Evolutionary conservation across 495 filamentous ascomycete genomes (phyloP), one percentile per base, ranked within the genome.

Genomic region (Talaromyces stipitatus): DNA sequence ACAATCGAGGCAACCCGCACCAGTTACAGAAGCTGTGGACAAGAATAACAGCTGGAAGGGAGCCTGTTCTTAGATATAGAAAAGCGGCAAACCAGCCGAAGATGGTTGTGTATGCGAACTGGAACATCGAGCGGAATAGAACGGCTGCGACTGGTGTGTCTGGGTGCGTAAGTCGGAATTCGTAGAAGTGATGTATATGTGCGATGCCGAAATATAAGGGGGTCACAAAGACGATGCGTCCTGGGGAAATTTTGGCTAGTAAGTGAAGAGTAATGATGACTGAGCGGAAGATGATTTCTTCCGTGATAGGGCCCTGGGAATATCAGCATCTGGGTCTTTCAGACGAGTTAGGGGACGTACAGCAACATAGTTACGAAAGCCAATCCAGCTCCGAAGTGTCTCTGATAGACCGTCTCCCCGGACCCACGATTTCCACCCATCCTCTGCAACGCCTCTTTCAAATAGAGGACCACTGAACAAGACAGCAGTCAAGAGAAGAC

Each of bases 1-100:
- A 95, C 18, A 97, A 64, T 10, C 87, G 77, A n/a, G 95, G 94
- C 58, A 97, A 65, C 2, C 94, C 92, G 78, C 88, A 84, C 79
- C 82, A 89, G 65, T 98, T 98, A 71, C 94, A 97, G 71, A 97
- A 96, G 9, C 82, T 80, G 65, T 98, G 94, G 9, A 85, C 85
- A 10, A 85, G 62, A 41, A 92, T 85, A 11, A 85, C 83, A 8
- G 87, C 85, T 45, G 80, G 72, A 32, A 96, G 63, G 20, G 85
- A 94, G 0, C 91, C 92, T 0, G 91, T 94, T 32, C 94, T 84
- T 6, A 98, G 66, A 61, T 87, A 96, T n/a, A 96, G 30, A 61
- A 97, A 98, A 3, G 88, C 88, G 0, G 90, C 92, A 72, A 83
- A 96, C 74, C 89, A 92, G 47, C 94, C 94, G 60, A 98, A 98